phyloP scores from a whole-genome alignment of 345 rosid genomes.

The Jatropha curcas region DNA sequence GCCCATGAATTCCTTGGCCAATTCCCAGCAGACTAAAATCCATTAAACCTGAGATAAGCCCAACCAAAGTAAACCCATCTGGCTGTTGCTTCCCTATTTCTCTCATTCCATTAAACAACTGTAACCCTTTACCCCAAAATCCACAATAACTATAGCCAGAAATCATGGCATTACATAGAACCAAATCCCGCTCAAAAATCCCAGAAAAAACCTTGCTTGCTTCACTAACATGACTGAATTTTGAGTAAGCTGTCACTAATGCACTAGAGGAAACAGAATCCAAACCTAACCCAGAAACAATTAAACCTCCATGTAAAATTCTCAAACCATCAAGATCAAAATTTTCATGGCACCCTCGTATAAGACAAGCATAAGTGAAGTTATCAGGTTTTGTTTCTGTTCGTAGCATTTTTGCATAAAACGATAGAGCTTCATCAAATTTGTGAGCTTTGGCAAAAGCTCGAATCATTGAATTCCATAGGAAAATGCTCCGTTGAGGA shows the following conservation, averaged over 20 bases:
- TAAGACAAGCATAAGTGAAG: constrained; percentile 71
- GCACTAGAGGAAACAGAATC: constrained; percentile 65
- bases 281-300: constrained; percentile 56
- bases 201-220: constrained; percentile 55
- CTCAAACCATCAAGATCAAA: constrained; percentile 44
- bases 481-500: constrained; percentile 70
- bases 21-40: constrained; percentile 40
- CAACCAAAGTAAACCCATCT: constrained; percentile 74
- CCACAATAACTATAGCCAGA: constrained; percentile 61
- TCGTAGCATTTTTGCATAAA: constrained; percentile 53
- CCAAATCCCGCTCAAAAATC: constrained; percentile 64
- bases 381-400: constrained; percentile 56
- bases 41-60: constrained; percentile 50
- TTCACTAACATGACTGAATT: constrained; percentile 47
- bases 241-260: constrained; percentile 65
- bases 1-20: constrained; percentile 67
- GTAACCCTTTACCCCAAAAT: constrained; percentile 49
- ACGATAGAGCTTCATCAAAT: constrained; percentile 33
- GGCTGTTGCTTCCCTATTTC: constrained; percentile 39
- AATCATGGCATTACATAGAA: constrained; percentile 78
- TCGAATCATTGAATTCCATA: constrained; percentile 82
- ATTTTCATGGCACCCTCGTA: constrained; percentile 60
- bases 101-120: constrained; percentile 55
- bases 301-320: constrained; percentile 53
- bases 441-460: constrained; percentile 54